Conservation (phyloP, 225 moss, liverwort and hornwort species). For the Antitrichia curtipendula region DNA sequence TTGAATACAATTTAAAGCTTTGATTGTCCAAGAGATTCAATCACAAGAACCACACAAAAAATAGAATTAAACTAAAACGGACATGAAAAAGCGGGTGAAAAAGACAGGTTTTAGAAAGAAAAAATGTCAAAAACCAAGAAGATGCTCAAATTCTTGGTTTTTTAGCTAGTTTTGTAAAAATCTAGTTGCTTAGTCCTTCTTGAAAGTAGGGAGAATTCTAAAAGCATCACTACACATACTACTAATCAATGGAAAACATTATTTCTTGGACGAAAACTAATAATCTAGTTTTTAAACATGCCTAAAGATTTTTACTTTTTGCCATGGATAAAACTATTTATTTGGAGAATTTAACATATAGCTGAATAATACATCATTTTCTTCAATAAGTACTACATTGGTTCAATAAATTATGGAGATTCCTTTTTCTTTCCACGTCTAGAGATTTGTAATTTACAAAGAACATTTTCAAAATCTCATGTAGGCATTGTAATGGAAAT, state of each 20-base stretch:
- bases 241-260: no score
- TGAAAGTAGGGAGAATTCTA: no score
- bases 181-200: no score
- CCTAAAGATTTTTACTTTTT: no score
- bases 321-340: not conserved
- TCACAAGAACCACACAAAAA: no score
- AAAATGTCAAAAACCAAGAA: not conserved
- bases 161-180: no score
- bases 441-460: not conserved
- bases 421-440: not conserved
- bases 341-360: not conserved
- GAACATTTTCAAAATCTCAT: no score
- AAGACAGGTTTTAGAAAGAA: not conserved
- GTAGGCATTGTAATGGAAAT: no score
- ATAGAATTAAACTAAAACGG: fast-evolving
- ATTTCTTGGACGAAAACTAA: no score
- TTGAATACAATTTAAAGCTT: not conserved
- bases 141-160: not conserved
- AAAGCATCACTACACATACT: no score
- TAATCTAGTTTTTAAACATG: no score
- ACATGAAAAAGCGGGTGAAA: no score
- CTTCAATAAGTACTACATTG: not conserved
- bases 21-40: not conserved
- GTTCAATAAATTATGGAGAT: not conserved
- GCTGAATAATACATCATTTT: not conserved